Percentiles rank a stretch among this genome's conserved stretches.
Evolutionary conservation across 2,329 filamentous ascomycete genomes (phyloP).

Genomic region (Bisporella sp.): DNA sequence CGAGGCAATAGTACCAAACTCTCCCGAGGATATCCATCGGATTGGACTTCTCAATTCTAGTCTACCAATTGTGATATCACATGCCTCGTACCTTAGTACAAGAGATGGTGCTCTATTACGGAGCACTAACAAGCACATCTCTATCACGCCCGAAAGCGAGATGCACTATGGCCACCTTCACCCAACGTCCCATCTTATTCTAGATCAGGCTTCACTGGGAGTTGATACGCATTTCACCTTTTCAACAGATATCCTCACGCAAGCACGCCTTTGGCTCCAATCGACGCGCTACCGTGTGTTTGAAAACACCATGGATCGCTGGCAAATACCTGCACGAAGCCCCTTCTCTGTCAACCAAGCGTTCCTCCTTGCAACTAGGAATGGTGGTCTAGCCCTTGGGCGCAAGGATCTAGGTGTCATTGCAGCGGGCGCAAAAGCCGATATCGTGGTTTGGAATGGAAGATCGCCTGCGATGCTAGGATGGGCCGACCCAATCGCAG

Average conservation of each 20-base stretch:
- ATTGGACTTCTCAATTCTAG: too few species aligned
- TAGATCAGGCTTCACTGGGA: too few species aligned
- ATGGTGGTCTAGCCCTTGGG: constrained; percentile 43
- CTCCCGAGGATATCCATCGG: too few species aligned
- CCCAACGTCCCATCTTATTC: too few species aligned
- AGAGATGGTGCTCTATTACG: too few species aligned
- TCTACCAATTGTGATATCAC: too few species aligned
- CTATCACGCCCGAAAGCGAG: too few species aligned
- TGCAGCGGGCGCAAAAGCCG: constrained; percentile 37
- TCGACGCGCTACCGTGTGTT: background rate
- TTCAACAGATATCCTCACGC: background rate
- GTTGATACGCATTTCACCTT: background rate
- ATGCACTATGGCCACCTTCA: too few species aligned
- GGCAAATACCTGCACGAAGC: constrained; percentile 38
- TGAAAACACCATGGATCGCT: constrained; percentile 15
- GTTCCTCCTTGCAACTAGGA: constrained; percentile 46
- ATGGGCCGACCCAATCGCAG: constrained; percentile 33
- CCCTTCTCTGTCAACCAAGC: constrained; percentile 48
- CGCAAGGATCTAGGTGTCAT: constrained; percentile 29
- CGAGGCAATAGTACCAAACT: too few species aligned
- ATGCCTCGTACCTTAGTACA: too few species aligned
- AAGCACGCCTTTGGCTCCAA: background rate
- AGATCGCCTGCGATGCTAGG: constrained; percentile 33
- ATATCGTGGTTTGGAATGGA: constrained; percentile 40
- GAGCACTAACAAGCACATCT: too few species aligned